A percentile compares a stretch with the other conserved stretches of the same genome.
Evolutionary conservation across 768 basidiomycete species (phyloP).

Genomic region (Chalciporus sphaerocephalus): DNA sequence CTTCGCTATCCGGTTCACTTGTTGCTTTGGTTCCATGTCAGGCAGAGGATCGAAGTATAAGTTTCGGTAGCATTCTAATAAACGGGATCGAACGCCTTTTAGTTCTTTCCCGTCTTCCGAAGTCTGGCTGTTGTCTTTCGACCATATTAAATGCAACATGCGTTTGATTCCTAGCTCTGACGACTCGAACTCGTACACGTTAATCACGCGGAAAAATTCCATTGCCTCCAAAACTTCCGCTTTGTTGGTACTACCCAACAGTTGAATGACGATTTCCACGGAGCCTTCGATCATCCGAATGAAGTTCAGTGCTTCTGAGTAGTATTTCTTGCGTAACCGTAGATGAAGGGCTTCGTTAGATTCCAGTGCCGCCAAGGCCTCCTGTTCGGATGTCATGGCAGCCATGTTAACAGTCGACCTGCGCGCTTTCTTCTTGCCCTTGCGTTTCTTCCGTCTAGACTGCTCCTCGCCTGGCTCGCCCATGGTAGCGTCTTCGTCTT

Average conservation of each 20-base stretch:
- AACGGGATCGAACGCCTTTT: constrained; percentile 80
- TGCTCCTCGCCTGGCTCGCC: constrained; percentile 36
- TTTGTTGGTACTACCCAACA: constrained; percentile 85
- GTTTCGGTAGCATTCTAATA: constrained; percentile 83
- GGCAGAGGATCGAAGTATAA: constrained; percentile 85
- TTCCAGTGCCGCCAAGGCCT: constrained; percentile 63
- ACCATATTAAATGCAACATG: constrained; percentile 97
- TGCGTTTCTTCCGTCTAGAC: constrained; percentile 36
- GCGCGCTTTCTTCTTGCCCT: constrained; percentile 48
- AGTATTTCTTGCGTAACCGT: constrained; percentile 79
- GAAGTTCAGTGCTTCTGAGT: constrained; percentile 78
- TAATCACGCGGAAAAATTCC: constrained; percentile 82
- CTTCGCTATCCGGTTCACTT: constrained; percentile 89
- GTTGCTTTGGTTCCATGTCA: constrained; percentile 73
- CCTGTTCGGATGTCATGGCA: constrained; percentile 65
- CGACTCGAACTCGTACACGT: constrained; percentile 74
- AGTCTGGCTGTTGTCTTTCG: constrained; percentile 84
- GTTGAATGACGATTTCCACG: constrained; percentile 65
- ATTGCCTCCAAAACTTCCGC: constrained; percentile 80
- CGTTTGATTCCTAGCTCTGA: constrained; percentile 89
- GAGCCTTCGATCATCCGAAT: constrained; percentile 66
- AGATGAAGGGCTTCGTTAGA: constrained; percentile 61
- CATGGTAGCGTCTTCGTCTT: constrained; percentile 33
- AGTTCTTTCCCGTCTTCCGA: constrained; percentile 74
- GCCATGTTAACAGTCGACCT: constrained; percentile 71